Evolutionary conservation across 2,329 filamentous ascomycete species (phyloP).

Genomic region (Hymenoscyphus occultus): DNA sequence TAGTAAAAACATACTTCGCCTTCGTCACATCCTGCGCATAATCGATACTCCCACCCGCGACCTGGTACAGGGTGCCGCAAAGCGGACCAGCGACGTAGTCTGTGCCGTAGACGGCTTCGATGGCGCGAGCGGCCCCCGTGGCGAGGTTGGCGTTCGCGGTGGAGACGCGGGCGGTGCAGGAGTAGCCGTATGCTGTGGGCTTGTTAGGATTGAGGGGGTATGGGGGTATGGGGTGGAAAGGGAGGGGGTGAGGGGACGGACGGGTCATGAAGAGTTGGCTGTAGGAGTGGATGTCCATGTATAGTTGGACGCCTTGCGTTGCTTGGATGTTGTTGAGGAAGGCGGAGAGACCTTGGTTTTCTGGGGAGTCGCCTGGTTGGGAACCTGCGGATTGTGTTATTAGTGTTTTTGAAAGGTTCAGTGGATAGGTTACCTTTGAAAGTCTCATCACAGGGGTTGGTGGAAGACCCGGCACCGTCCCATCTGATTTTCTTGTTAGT

Average conservation of each 20-base stretch:
- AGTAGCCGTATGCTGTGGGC: constrained; percentile 53
- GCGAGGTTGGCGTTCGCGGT: constrained; percentile 50
- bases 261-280: constrained; percentile 55
- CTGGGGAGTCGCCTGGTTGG: constrained; percentile 46
- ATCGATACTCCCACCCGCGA: constrained; percentile 45
- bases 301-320: constrained; percentile 53
- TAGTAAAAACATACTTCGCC: constrained; percentile 39
- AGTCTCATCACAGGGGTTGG: constrained; percentile 49
- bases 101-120: constrained; percentile 52
- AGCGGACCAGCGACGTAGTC: constrained; percentile 44
- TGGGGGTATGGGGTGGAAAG: neutral
- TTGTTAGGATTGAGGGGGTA: neutral
- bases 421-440: constrained; percentile 44
- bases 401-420: constrained; percentile 37
- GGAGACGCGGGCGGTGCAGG: constrained; percentile 46
- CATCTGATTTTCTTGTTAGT: constrained; percentile 36
- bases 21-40: constrained; percentile 43
- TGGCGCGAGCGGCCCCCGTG: constrained; percentile 47
- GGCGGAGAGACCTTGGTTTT: constrained; percentile 49
- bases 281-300: constrained; percentile 65
- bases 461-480: constrained; percentile 47
- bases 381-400: constrained; percentile 37
- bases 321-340: constrained; percentile 44
- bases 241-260: constrained; percentile 19
- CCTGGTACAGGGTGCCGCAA: constrained; percentile 60